phyloP scores from a whole-genome alignment of 208 protist genomes.

The Perkinsela sp. region DNA sequence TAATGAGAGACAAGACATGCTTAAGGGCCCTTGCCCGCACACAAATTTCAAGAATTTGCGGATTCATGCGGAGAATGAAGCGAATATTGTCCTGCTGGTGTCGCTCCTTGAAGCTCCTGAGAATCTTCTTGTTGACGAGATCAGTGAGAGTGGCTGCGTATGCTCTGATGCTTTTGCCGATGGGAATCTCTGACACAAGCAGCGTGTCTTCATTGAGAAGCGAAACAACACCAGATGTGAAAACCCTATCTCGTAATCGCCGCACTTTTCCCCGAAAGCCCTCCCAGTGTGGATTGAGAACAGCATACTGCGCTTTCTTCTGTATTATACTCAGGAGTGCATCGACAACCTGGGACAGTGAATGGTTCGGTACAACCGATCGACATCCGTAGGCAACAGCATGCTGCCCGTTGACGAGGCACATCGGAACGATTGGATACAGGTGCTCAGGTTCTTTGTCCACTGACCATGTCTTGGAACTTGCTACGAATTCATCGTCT shows the following conservation, averaged over 20 bases:
- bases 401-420: constrained; percentile 90
- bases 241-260: constrained; percentile 43
- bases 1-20: neutral
- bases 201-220: constrained; percentile 52
- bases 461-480: constrained; percentile 90
- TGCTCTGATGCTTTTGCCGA: constrained; percentile 76
- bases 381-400: constrained; percentile 98
- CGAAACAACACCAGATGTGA: constrained; percentile 22
- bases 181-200: constrained; percentile 83
- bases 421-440: constrained; percentile 93
- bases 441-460: constrained; percentile 95
- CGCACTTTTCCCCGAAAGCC: constrained; percentile 72
- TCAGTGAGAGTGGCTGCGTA: constrained; percentile 81
- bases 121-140: constrained; percentile 37
- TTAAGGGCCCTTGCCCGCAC: neutral
- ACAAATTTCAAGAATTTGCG: constrained; percentile 18
- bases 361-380: constrained; percentile 88
- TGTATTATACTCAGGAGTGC: constrained; percentile 50
- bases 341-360: constrained; percentile 78
- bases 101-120: constrained; percentile 80
- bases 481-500: constrained; percentile 90
- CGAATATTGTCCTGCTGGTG: constrained; percentile 83
- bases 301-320: constrained; percentile 29
- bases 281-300: constrained; percentile 81
- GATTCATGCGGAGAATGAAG: constrained; percentile 67